Evolutionary conservation across 1,139 yeast species (phyloP), one percentile per base, ranked within the genome.

Genomic region (Yamadazyma siamensis): DNA sequence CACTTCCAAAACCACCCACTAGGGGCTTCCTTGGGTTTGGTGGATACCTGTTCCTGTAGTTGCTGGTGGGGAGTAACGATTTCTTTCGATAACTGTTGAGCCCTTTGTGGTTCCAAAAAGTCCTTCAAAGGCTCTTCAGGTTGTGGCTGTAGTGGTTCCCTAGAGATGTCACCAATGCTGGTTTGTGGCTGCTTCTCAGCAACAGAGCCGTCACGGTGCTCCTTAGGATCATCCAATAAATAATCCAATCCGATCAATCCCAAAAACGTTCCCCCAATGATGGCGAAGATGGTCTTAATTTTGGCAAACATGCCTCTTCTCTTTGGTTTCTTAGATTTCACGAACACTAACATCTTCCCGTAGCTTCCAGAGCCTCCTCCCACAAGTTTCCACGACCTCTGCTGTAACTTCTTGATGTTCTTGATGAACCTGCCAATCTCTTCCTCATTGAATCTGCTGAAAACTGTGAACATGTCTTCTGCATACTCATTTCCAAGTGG

Each of bases 401-500:
- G 47, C 35, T 61, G 63, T 25, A 62, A 49, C 25, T 39, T 45
- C 32, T 53, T 58, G 15, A 62, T 45, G n/a, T 41, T 29, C 19
- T 46, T 50, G 25, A 40, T 64, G 50, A 46, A 59, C 38, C 33
- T 39, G 9, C 41, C 46, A 34, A 61, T 43, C 14, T 65, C 71
- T 1, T 35, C 32, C 27, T 56, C 52, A n/a, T 49, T 40, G 31
- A 77, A 55, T 21, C 54, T 58, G 16, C 62, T 60, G 32, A 77
- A 59, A 11, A 73, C 55, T 3, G 66, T 53, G 28, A 74, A 65
- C 36, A 75, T 54, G 41, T 75, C 80, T 24, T 70, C 65, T 1
- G 61, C 50, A 10, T 9, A 54, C 43, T 24, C 59, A 43, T 11
- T 49, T 35, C 8, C 71, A 66, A n/a, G 75, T 54, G 31, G 73